Base-by-base conservation (phyloP, 306 rosid genomes). In the Styphnolobium japonicum region DNA sequence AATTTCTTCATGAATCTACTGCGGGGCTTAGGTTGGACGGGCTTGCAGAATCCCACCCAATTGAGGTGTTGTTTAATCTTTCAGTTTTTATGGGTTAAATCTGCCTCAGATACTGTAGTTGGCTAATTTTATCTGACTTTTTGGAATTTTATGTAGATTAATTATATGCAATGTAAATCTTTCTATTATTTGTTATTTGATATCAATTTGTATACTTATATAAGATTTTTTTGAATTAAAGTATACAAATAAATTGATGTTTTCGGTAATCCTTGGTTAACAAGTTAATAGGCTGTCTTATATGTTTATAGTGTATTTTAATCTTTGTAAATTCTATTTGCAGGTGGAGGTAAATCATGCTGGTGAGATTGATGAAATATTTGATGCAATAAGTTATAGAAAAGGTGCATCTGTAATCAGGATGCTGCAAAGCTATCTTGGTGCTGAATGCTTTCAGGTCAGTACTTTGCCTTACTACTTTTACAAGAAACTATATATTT, bases 301-400 rank as follows among this genome's bases (percentile, higher is more conserved):
- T n/a, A 9, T 33, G 21, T 75, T 31, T 39, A 25, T 21, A 43
- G 48, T 29, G 15, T 67, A 16, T 48, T 80, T 29, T 34, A 49
- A 74, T 71, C 0, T 61, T 23, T 14, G 39, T n/a, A 16, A 85
- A 82, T 21, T 78, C 65, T 78, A 63, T 62, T 76, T 84, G 75
- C 89, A 94, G 98, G 97, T 94, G 66, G 98, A 94, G 79, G 62
- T 94, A 72, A 94, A 94, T 84, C 97, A 89, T 87, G 98, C 97
- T 52, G 45, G 75, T 21, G 98, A 94, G 89, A 88, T 92, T 39
- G 94, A 92, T 86, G 96, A 94, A 84, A 91, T 94, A 85, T 94
- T 92, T 88, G 98, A 94, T 81, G 90, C 97, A 22, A 91, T 94
- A 83, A 94, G 96, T 80, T 92, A 94, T 14, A 83, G 86, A 60